Conservation (phyloP, 108 stramenopile genomes). For the Licmophora abbreviata region DNA sequence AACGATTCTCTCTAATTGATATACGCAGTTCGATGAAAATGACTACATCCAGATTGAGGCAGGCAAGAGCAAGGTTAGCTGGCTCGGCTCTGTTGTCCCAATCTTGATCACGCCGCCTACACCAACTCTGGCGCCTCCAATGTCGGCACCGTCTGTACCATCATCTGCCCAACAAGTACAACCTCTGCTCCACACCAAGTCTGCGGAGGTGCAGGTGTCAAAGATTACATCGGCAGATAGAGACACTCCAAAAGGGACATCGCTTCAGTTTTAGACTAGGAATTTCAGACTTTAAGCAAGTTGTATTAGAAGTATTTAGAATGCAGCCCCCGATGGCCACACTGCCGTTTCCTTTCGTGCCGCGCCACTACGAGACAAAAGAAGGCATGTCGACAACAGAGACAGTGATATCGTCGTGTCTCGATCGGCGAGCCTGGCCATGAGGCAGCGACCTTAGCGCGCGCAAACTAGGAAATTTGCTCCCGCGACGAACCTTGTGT, state of each 20-base stretch:
- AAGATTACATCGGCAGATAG: conserved; percentile 8
- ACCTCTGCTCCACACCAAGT: conserved; percentile 12
- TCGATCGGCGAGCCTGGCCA: conserved; percentile 69
- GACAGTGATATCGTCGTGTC: conserved; percentile 86
- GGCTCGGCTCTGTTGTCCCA: conserved; percentile 69
- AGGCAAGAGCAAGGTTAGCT: conserved; percentile 70
- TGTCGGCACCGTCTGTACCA: conserved; percentile 1
- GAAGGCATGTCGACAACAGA: conserved; percentile 71
- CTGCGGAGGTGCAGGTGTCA: conserved; percentile 30
- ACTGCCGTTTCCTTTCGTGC: no score
- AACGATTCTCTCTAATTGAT: neutral
- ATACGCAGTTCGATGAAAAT: conserved; percentile 58
- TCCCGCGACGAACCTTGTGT: conserved; percentile 74
- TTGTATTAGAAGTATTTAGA: no score
- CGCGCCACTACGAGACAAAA: conserved; percentile 30
- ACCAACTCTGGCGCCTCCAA: neutral
- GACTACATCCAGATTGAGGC: conserved; percentile 83
- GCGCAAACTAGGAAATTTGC: conserved; percentile 70
- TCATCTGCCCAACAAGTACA: conserved; percentile 12
- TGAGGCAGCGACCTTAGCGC: conserved; percentile 74
- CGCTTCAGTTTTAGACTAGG: conserved; percentile 38
- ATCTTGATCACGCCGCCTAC: conserved; percentile 37
- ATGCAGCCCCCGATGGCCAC: no score
- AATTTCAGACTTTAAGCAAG: no score
- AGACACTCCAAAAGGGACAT: conserved; percentile 21